Base-by-base conservation (phyloP, 2,329 filamentous ascomycete species). In the Fusarium sp. region DNA sequence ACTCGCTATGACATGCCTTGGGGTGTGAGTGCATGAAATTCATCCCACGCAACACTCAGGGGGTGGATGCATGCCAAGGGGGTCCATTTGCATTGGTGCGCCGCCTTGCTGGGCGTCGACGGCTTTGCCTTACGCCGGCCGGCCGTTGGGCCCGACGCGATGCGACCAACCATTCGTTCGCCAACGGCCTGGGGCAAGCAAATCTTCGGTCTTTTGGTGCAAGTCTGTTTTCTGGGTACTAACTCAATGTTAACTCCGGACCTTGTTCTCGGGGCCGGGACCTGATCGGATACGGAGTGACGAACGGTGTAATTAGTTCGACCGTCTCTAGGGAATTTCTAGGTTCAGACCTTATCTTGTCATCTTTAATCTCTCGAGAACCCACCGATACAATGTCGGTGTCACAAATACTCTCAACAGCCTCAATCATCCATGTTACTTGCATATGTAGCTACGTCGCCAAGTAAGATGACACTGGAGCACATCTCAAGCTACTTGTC, bases 111-210 rank as follows among this genome's bases (percentile, higher is more conserved):
- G 64, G 64, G 69, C 67, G 57, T 64, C 55, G 52, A 33, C 65
- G 55, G 67, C 60, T 43, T 47, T 51, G 43, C 44, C 33, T 62
- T 69, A 50, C 57, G 50, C 66, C 62, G 42, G 57, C 51, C 38
- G 46, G 58, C 58, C 52, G 61, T 71, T 69, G 60, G 70, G 64
- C 54, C 67, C 53, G 66, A 71, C 61, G 56, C 52, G 70, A 73
- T 71, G 67, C 65, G 61, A 64, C 58, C 43, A 62, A 53, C 50
- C 62, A 47, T 31, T 59, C 61, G 64, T 64, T 64, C 56, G 42
- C 62, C 51, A 70, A 43, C 42, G 28, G 15, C 45, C 66, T 47
- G 47, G 50, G 47, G 57, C 39, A 39, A 39, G 52, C 42, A 46
- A 68, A 68, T 64, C 65, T 51, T 65, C 38, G 34, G 43, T 62